These are phyloP conservation scores for Leishmania martiniquensis DNA, from an alignment of 208 protist species.

Conservation along the genomic window DNA sequence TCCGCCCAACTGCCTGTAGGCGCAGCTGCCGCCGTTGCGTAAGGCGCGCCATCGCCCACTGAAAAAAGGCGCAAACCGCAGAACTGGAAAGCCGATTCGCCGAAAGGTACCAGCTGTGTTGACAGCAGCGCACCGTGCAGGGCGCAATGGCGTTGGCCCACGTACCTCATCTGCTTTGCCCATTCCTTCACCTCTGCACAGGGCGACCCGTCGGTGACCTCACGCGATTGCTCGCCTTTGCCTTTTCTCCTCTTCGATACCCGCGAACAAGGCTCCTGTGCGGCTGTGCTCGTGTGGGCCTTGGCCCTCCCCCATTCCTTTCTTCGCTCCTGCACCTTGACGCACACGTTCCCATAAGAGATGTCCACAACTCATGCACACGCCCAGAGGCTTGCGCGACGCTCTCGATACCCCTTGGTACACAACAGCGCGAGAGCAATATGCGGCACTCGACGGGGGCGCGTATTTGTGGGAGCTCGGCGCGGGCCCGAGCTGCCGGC, in stretches of 20 bases:
- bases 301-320: not conserved
- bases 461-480: not conserved
- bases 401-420: not conserved
- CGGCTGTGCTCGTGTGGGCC: not conserved
- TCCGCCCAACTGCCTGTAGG: slow-evolving; percentile 26
- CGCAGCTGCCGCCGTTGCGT: not conserved
- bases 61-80: not conserved
- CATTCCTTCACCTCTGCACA: not conserved
- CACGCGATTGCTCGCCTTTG: not conserved
- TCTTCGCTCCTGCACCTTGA: not conserved
- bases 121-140: not conserved
- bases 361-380: not conserved
- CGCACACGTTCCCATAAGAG: not conserved
- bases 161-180: not conserved
- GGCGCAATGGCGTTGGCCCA: not conserved
- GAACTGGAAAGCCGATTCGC: not conserved
- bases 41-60: too few relatives aligned
- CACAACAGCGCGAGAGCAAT: not conserved
- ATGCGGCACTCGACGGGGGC: not conserved
- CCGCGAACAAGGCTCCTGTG: too few relatives aligned
- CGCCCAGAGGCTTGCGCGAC: not conserved
- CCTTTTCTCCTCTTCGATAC: too few relatives aligned
- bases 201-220: not conserved
- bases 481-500: not conserved
- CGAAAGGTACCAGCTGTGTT: not conserved